Base-by-base conservation (phyloP, 768 basidiomycete species). In the Tephrocybe sp. region DNA sequence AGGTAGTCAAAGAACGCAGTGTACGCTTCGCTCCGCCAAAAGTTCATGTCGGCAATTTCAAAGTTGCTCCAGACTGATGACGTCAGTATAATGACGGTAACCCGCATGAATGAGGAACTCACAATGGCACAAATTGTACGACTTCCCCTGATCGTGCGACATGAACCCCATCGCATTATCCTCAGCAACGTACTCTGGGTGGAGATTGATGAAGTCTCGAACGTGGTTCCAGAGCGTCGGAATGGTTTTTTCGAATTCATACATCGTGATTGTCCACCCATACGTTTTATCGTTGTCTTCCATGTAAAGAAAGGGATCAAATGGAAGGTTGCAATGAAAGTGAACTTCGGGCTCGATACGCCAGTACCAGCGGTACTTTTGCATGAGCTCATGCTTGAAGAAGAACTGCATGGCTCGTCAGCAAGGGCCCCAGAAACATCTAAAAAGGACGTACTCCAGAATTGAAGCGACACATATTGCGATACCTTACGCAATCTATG, bases 291-390 rank as follows among this genome's bases (percentile, higher is more conserved):
- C 72, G 54, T 87, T 68, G 19, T 87, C 78, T 59, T 84, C 72
- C 87, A 93, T 88, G 60, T 76, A 79, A 3, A 80, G 52, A 75
- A 93, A 92, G 0, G 91, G 91, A 60, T 85, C 83, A 51, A 72
- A 75, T 52, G 75, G 58, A 32, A 87, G 64, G 55, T 92, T 83
- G 63, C 91, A 93, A 67, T 80, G 84, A 69, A 83, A 88, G 58
- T 86, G 80, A 47, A 92, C 81, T 45, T 80, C 76, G 0, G 89
- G 90, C 56, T 72, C 71, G 44, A 72, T 65, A 22, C 72, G 73
- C 89, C 89, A 92, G 65, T 92, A 91, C 70, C 84, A 92, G 30
- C 84, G 79, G 66, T 84, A 90, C 33, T 79, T 70, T 56, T 81
- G 74, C 32, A 92, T 68, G 2, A 90, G 67, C 5, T 78, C 73